Conservation (phyloP, 441 rosid species). For the Syzygium malaccense region DNA sequence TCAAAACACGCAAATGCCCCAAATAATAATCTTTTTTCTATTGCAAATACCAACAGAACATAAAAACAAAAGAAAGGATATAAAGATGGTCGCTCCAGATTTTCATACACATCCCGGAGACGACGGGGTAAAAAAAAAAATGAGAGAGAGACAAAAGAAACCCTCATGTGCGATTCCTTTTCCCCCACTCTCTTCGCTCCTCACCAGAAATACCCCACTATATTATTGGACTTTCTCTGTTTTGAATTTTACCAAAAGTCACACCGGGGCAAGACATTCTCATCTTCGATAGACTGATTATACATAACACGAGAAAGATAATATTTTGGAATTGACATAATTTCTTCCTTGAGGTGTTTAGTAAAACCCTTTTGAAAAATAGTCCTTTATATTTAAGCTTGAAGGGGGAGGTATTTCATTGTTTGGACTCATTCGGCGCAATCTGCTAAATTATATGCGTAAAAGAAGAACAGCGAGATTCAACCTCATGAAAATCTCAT, state of each 20-base stretch:
- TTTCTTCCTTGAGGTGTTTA: neutral
- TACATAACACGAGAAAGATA: neutral
- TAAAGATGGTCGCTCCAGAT: neutral
- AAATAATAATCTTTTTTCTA: neutral
- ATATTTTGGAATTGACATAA: neutral
- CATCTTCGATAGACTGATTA: neutral
- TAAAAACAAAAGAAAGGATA: neutral
- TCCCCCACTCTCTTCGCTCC: constrained; percentile 34
- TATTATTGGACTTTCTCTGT: neutral
- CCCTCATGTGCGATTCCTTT: constrained; percentile 13
- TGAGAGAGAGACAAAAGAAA: neutral
- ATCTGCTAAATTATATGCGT: neutral
- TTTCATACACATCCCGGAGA: neutral
- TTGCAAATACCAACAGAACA: neutral
- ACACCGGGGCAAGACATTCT: neutral
- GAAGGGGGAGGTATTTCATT: neutral
- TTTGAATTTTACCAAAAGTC: neutral
- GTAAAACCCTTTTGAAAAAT: neutral
- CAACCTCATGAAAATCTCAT: neutral
- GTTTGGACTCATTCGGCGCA: neutral
- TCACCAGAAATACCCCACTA: neutral
- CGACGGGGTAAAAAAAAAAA: neutral
- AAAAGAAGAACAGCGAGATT: neutral
- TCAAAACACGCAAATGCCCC: neutral
- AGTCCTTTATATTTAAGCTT: neutral